Conservation (phyloP, 305 asterid species). For the Striga hermonthica region DNA sequence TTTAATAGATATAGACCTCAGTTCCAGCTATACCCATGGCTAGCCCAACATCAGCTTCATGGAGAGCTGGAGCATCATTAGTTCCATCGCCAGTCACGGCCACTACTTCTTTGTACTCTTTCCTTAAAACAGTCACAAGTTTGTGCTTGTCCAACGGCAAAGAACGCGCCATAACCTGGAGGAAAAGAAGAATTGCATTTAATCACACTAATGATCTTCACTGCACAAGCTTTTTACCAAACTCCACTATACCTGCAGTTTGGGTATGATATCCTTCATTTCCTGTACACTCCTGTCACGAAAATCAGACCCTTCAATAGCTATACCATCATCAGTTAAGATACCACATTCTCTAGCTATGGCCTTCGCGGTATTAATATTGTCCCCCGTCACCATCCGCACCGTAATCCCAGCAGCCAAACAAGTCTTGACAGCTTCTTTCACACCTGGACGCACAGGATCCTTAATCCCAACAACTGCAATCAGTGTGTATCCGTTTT, state of each 20-base stretch:
- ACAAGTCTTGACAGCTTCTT: constrained; percentile 70
- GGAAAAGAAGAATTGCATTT: neutral
- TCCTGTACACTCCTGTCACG: constrained; percentile 52
- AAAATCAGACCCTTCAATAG: constrained; percentile 71
- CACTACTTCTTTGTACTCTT: constrained; percentile 64
- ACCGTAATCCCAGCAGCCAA: constrained; percentile 65
- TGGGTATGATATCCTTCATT: constrained; percentile 58
- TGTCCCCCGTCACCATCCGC: constrained; percentile 86
- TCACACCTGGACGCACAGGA: constrained; percentile 78
- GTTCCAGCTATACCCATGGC: constrained; percentile 93
- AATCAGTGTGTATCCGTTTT: constrained; percentile 50
- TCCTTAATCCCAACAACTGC: constrained; percentile 78
- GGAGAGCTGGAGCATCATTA: constrained; percentile 90
- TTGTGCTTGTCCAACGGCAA: constrained; percentile 74
- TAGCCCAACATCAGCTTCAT: constrained; percentile 82
- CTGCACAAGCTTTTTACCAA: neutral
- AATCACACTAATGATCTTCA: constrained; percentile 19
- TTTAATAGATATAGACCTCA: constrained; percentile 46
- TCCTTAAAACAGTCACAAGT: constrained; percentile 58
- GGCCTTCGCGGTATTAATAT: constrained; percentile 74
- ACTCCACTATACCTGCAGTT: constrained; percentile 49
- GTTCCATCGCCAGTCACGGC: constrained; percentile 90
- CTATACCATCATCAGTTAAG: constrained; percentile 61
- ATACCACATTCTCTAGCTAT: constrained; percentile 86
- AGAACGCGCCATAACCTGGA: constrained; percentile 75